Base-by-base conservation (phyloP, 2,329 filamentous ascomycete species). In the Alternaria sp. region DNA sequence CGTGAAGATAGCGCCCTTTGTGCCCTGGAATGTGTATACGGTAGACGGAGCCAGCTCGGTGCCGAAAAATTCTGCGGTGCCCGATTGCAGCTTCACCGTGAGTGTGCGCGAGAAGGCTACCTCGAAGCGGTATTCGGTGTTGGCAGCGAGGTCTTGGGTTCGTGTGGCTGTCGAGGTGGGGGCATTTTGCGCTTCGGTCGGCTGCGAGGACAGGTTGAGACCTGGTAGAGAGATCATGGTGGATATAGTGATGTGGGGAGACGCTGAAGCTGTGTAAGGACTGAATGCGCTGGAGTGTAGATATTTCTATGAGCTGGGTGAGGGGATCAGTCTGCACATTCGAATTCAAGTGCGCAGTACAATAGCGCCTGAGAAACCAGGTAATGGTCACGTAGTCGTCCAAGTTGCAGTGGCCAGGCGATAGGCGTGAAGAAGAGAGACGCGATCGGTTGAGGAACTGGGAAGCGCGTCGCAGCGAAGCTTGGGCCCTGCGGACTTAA, bases 11-110 rank as follows among this genome's bases (percentile, higher is more conserved):
- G 95, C 94, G 61, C 92, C 91, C 83, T 96, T 96, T 70, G 87
- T 88, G 59, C 93, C 92, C 49, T 87, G 86, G 80, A 99, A 95
- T 30, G 86, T 90, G 83, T 98, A 98, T 10, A 88, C 86, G 55
- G 91, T 91, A 60, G 91, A 91, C 10, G 88, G 86, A 11, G 93
- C 93, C 46, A 99, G 90, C 82, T 99, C 96, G 59, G 95, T 94
- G 77, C 96, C 96, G 77, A 98, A 97, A 75, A 97, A 89, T 80
- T 99, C 96, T 52, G 95, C 96, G 1, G 90, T 93, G 65, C 96
- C 96, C 32, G 87, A 88, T 59, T 93, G 82, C 25, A 98, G 85
- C 83, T 93, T 81, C 69, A 85, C 73, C 12, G 73, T 74, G 32
- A 81, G 69, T 17, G 71, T 70, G 26, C 71, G 72, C 2, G 68